These are phyloP conservation scores for Cladosporium sp. DNA, from an alignment of 2,329 filamentous ascomycete species.

Conservation along the genomic window DNA sequence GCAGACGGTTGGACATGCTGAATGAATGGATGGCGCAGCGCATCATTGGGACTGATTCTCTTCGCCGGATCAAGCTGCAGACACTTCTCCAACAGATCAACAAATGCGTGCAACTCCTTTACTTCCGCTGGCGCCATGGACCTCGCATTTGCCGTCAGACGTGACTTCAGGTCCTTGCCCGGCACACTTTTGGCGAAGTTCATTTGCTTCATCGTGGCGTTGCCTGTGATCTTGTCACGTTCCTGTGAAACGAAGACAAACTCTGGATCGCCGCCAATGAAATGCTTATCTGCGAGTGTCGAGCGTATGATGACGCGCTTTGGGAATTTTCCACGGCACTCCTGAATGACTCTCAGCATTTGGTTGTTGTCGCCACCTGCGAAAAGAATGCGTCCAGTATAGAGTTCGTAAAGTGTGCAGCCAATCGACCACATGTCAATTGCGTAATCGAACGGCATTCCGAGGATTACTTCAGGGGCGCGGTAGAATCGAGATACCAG, in stretches of 20 bases:
- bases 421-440: constrained; percentile 98
- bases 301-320: constrained; percentile 83
- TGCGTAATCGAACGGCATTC: constrained; percentile 90
- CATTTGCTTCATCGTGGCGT: constrained; percentile 66
- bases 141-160: constrained; percentile 62
- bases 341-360: constrained; percentile 95
- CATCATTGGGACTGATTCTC: constrained; percentile 79
- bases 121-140: constrained; percentile 69
- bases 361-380: constrained; percentile 95
- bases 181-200: constrained; percentile 62
- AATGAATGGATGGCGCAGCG: constrained; percentile 86
- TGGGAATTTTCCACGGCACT: constrained; percentile 87
- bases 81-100: constrained; percentile 84
- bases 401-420: constrained; percentile 93
- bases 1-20: constrained; percentile 3
- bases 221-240: constrained; percentile 79
- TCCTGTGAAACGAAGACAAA: constrained; percentile 82
- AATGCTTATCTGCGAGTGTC: constrained; percentile 69
- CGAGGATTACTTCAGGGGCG: constrained; percentile 92
- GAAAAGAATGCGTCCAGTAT: constrained; percentile 96
- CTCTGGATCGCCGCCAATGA: constrained; percentile 60
- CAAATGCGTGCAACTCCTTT: constrained; percentile 75
- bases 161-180: constrained; percentile 69
- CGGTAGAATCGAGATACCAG: constrained; percentile 96
- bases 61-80: constrained; percentile 88